Base-by-base conservation (phyloP, 2,329 filamentous ascomycete species). In the Fusarium dimerum region DNA sequence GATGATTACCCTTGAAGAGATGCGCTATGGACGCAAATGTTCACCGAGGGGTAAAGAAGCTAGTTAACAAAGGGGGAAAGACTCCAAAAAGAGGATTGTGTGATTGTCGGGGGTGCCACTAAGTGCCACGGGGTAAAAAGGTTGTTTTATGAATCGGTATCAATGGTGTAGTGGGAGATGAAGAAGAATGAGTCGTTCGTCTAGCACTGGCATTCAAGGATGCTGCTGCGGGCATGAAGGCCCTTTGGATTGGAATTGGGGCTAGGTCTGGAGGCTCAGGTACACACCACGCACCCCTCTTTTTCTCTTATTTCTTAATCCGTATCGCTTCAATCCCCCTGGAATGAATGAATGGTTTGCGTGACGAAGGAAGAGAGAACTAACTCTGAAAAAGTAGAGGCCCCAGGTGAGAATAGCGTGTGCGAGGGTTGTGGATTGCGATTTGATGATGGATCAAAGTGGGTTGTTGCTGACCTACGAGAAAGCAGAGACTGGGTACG, bases 11-110 rank as follows among this genome's bases (percentile, higher is more conserved):
- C 20, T 26, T 26, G 49, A 51, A 54, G 51, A 51, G 43, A 39
- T 50, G 55, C 57, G 60, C 65, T 64, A 64, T 57, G 26, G 57
- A 69, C 66, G 45, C 68, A 65, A 68, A 69, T 55, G 62, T 53
- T 68, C 66, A 69, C 66, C 66, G 66, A 68, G 61, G 57, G 13
- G 50, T 51, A 38, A 52, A n/a, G 45, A 58, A 46, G 45, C 63
- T 63, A 66, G 51, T 51, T 50, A 38, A 45, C 20, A 26, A 26
- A 26, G 20, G 48, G 56, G 47, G 32, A 18, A 47, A 48, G 40
- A 46, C 59, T 53, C 20, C 20, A 26, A 26, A 50, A 55, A 61
- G 56, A 51, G 50, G 59, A 50, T 43, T 47, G 48, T 45, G 29
- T 40, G 38, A 43, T 26, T 26, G 20, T 26, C 20, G 20, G 20